Base-by-base conservation (phyloP, 2,329 filamentous ascomycete species). In the Colletotrichum spinosum region DNA sequence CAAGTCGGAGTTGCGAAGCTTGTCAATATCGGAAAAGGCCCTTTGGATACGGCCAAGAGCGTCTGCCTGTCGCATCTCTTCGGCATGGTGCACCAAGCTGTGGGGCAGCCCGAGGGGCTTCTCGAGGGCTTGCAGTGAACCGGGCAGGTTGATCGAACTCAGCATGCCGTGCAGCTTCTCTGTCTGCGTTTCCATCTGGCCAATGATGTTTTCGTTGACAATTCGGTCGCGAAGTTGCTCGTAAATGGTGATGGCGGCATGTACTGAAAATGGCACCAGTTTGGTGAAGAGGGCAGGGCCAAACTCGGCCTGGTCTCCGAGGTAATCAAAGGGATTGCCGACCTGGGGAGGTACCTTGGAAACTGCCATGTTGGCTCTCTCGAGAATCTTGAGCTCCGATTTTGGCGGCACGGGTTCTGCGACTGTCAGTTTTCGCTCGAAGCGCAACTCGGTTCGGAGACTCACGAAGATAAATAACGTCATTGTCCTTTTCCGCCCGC, bases 241-340 rank as follows among this genome's bases (percentile, higher is more conserved):
- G 74, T 99, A 99, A 39, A 98, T 97, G 52, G 93, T 97, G 1
- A 94, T 93, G 8, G 96, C 96, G 53, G 98, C 87, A 73, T 99
- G 96, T 0, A 98, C 96, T 0, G 94, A 94, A 75, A 97, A 98
- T 0, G 96, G 96, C 0, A 99, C 96, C 2, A 99, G 85, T 71
- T 95, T 96, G 2, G 92, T 88, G 75, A 99, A 98, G 0, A 99
- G 80, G 0, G 94, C 92, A 25, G 89, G 89, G 0, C 96, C 95
- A 71, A 97, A 91, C 63, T 94, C 90, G 12, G 88, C 88, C 49
- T 90, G 86, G 11, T 96, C 91, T 2, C 94, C 93, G 4, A 99
- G 84, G 75, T 92, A 89, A 1, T 92, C 89, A 58, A 92, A 88
- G 0, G 94, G 93, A 62, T 93, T 90, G 0, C 90, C 88, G 2